Percentiles rank a stretch among this genome's conserved stretches.
Evolutionary conservation across 2,329 filamentous ascomycete species (phyloP).

Genomic region (Pyricularia grisea): DNA sequence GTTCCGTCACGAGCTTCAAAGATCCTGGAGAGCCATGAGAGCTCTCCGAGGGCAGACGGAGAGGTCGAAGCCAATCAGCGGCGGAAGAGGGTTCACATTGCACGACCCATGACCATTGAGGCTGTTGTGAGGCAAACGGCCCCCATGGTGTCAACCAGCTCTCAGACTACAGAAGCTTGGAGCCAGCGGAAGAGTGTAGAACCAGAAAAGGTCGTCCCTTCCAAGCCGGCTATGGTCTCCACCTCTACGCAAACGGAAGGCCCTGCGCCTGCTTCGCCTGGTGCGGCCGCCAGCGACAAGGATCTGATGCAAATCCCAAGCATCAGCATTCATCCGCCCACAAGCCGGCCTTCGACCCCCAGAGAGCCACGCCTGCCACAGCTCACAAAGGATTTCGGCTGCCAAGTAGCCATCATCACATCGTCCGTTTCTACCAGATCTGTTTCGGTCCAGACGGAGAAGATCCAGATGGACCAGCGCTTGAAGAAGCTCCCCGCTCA

Average conservation of each 20-base stretch:
- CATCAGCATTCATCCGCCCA: conserved; percentile 86
- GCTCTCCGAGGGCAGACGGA: conserved; percentile 31
- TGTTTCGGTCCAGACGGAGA: conserved; percentile 70
- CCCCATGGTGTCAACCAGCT: conserved; percentile 55
- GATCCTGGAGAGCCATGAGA: conserved; percentile 32
- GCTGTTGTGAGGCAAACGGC: conserved; percentile 23
- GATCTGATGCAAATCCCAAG: conserved; percentile 57
- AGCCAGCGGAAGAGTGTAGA: conserved; percentile 50
- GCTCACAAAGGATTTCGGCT: conserved; percentile 71
- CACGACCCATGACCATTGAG: conserved; percentile 40
- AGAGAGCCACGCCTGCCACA: conserved; percentile 67
- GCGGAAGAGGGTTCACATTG: conserved; percentile 55
- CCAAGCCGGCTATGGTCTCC: conserved; percentile 34
- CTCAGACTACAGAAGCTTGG: conserved; percentile 52
- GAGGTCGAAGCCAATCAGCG: conserved; percentile 68
- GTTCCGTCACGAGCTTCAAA: conserved; percentile 23
- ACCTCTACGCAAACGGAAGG: conserved; percentile 53
- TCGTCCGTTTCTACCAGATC: conserved; percentile 41
- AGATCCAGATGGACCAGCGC: conserved; percentile 75
- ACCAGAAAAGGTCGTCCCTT: neutral
- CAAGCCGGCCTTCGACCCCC: conserved; percentile 72
- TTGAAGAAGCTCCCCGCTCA: conserved; percentile 66
- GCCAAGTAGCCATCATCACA: conserved; percentile 59
- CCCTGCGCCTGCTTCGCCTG: conserved; percentile 19
- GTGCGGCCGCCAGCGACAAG: conserved; percentile 16